A percentile compares a stretch with the other conserved stretches of the same genome.
Evolutionary conservation across 31 red algal genomes (phyloP).

Genomic region (Bonnemaisonia californica): DNA sequence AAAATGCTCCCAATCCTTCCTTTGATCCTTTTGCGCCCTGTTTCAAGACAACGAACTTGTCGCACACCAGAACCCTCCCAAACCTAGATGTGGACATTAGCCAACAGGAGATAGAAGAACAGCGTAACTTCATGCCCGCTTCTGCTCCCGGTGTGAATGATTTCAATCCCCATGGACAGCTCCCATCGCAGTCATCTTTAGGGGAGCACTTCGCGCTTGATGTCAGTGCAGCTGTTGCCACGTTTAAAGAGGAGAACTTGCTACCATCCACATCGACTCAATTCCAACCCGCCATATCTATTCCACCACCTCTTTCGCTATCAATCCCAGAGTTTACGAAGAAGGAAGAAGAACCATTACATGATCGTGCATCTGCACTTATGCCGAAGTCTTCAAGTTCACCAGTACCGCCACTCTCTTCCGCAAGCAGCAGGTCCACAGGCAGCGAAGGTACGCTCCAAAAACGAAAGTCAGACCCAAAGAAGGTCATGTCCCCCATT

Average conservation of each 20-base stretch:
- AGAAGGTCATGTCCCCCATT: conserved; percentile 6
- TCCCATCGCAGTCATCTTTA: neutral
- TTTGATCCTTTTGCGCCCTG: neutral
- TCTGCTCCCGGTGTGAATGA: neutral
- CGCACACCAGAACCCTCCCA: neutral
- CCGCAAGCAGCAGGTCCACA: neutral
- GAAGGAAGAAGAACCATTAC: neutral
- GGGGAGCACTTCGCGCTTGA: neutral
- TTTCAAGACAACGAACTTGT: neutral
- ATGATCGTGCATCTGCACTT: neutral
- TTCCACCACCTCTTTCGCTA: too few relatives aligned
- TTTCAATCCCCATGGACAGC: neutral
- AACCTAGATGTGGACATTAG: neutral
- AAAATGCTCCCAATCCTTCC: neutral
- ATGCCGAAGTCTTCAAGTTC: neutral
- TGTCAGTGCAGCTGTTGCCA: neutral
- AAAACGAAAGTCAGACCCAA: neutral
- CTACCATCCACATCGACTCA: neutral
- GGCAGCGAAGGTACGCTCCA: neutral
- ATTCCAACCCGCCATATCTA: neutral
- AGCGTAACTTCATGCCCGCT: neutral
- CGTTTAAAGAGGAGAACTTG: neutral
- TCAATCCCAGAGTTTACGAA: neutral
- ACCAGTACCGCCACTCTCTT: neutral
- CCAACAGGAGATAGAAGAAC: neutral